Evolutionary conservation across 164 flowering plant species (phyloP).

Genomic region (Macadamia tetraphylla): DNA sequence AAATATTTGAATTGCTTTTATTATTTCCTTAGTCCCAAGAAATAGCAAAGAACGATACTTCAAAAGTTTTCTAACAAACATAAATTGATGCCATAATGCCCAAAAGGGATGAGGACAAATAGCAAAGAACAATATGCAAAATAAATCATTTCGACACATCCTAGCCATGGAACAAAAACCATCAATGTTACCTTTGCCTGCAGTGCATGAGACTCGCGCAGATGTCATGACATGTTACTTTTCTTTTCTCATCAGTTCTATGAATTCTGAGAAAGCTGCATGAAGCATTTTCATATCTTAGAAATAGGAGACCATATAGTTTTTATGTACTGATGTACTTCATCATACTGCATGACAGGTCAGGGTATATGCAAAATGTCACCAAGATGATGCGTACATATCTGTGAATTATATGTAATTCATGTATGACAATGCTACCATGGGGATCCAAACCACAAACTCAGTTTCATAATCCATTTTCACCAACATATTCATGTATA

Average conservation of each 20-base stretch:
- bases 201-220: background rate
- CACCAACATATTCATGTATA: background rate
- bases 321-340: background rate
- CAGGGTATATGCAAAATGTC: background rate
- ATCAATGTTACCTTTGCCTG: background rate
- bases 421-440: background rate
- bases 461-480: background rate
- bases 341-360: background rate
- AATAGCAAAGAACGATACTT: too few relatives aligned
- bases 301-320: background rate
- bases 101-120: background rate
- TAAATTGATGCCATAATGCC: background rate
- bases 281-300: constrained; percentile 4
- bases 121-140: too few relatives aligned
- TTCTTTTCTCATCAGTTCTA: constrained; percentile 41
- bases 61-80: too few relatives aligned
- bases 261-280: constrained; percentile 47
- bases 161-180: background rate
- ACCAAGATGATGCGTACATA: background rate
- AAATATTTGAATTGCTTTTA: too few relatives aligned
- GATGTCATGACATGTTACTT: constrained; percentile 19
- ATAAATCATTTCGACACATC: too few relatives aligned
- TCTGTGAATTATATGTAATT: background rate
- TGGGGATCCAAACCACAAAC: background rate
- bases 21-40: too few relatives aligned